phyloP scores from a whole-genome alignment of 2,329 filamentous ascomycete species.

The Colletotrichum graminicola region DNA sequence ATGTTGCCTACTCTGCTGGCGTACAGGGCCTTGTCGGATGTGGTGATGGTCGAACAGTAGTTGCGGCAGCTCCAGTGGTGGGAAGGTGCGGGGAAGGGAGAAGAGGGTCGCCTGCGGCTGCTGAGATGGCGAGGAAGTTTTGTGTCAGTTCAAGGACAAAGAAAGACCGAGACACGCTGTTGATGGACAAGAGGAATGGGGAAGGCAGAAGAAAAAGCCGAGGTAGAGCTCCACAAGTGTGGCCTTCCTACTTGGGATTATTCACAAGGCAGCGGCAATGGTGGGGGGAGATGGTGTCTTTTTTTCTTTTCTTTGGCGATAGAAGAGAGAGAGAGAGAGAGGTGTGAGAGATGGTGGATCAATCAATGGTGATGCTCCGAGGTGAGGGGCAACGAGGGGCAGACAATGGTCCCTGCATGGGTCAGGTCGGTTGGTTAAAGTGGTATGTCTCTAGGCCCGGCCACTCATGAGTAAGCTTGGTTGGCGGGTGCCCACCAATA shows the following conservation, averaged over 20 bases:
- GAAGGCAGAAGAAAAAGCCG: constrained; percentile 15
- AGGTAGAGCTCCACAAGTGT: constrained; percentile 30
- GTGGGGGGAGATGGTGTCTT: constrained; percentile 14
- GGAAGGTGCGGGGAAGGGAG: constrained; percentile 25
- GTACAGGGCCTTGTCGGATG: constrained; percentile 45
- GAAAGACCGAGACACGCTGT: not conserved
- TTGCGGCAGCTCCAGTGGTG: constrained; percentile 25
- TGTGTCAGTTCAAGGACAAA: constrained; percentile 26
- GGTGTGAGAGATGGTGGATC: constrained; percentile 20
- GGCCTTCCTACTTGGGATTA: constrained; percentile 40
- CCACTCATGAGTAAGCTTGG: constrained; percentile 21
- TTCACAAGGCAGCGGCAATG: constrained; percentile 20
- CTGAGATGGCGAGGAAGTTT: constrained; percentile 7
- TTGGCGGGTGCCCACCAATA: not conserved
- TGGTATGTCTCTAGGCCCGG: not conserved
- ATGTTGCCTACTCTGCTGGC: constrained; percentile 53
- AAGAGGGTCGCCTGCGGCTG: constrained; percentile 21
- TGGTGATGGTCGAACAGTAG: constrained; percentile 46
- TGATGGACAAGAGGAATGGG: not conserved
- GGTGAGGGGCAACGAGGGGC: constrained; percentile 42
- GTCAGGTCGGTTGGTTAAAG: constrained; percentile 25
- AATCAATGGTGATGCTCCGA: constrained; percentile 35
- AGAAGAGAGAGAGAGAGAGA: constrained; percentile 2
- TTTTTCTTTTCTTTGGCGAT: constrained; percentile 19
- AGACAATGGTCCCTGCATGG: constrained; percentile 42